These are phyloP conservation scores for Trypanosoma caninum DNA, from an alignment of 208 protist genomes.

Conservation along the genomic window DNA sequence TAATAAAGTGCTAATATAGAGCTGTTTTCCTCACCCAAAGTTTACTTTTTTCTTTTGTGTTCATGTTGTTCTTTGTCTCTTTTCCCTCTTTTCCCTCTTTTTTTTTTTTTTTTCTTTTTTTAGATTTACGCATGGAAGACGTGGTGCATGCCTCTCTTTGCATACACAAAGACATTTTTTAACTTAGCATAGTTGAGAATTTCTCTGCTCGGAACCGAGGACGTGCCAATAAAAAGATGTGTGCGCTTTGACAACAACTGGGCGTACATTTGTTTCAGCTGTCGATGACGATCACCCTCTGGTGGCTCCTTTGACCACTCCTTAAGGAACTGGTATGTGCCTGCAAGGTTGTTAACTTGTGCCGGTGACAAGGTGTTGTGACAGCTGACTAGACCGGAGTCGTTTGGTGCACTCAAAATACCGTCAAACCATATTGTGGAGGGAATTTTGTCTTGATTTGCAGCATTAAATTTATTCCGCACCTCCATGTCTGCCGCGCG, in stretches of 20 bases:
- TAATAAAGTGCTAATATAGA: neutral
- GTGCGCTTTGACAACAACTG: conserved; percentile 52
- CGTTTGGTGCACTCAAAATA: conserved; percentile 52
- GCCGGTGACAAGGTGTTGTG: conserved; percentile 48
- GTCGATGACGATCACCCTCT: conserved; percentile 77
- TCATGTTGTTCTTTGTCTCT: neutral
- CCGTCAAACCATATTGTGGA: conserved; percentile 78
- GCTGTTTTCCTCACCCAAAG: neutral
- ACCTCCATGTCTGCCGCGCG: conserved; percentile 68
- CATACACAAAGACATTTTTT: conserved; percentile 84
- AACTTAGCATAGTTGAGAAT: conserved; percentile 76
- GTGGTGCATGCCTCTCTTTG: conserved; percentile 59
- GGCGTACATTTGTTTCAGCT: conserved; percentile 59
- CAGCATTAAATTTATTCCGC: conserved; percentile 73
- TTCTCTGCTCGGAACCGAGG: conserved; percentile 54
- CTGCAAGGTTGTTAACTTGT: conserved; percentile 62
- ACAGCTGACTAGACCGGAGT: conserved; percentile 64
- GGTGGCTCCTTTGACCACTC: conserved; percentile 53
- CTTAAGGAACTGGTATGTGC: conserved; percentile 61
- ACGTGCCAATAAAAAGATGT: conserved; percentile 75
- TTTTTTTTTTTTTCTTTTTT: conserved; percentile 1
- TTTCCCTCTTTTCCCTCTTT: neutral
- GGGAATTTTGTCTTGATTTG: conserved; percentile 63
- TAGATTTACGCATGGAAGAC: conserved; percentile 54
- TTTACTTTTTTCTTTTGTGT: neutral